Evolutionary conservation across 306 rosid genomes (phyloP).

Genomic region (Medicago lupulina): DNA sequence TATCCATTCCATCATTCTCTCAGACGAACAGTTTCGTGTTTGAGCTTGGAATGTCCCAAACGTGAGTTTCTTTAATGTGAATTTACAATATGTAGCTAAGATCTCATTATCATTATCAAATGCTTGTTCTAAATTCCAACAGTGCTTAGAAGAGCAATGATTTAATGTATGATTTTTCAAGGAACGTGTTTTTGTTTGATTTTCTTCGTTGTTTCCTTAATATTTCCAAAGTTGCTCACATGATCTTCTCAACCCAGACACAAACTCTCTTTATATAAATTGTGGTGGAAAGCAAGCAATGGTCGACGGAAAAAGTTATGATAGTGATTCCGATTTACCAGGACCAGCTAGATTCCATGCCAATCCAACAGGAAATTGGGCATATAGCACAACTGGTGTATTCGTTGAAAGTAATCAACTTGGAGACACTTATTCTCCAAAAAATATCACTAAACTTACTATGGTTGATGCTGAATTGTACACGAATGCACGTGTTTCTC

Average conservation of each 20-base stretch:
- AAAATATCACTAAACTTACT: conserved; percentile 2
- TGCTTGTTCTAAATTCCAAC: too few species aligned
- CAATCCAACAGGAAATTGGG: conserved; percentile 47
- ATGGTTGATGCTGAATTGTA: conserved; percentile 49
- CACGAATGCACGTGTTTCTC: conserved; percentile 64
- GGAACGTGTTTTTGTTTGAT: neutral
- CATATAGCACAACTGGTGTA: conserved; percentile 60
- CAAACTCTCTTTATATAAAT: conserved; percentile 45
- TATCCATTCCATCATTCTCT: conserved; percentile 13
- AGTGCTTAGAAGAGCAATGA: too few species aligned
- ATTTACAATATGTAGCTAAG: neutral
- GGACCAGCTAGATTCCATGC: neutral
- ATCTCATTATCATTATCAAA: conserved; percentile 1
- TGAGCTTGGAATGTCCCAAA: conserved; percentile 44
- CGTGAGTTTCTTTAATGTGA: conserved; percentile 44
- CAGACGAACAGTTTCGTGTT: conserved; percentile 59
- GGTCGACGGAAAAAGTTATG: conserved; percentile 23
- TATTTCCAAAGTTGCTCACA: neutral
- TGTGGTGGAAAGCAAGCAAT: conserved; percentile 44
- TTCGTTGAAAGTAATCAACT: conserved; percentile 11
- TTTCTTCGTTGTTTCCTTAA: neutral
- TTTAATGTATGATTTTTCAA: neutral
- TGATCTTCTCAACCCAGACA: conserved; percentile 2
- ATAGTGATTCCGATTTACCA: neutral
- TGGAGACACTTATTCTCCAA: neutral